phyloP scores from a whole-genome alignment of 345 rosid genomes.

The Dimocarpus longan region DNA sequence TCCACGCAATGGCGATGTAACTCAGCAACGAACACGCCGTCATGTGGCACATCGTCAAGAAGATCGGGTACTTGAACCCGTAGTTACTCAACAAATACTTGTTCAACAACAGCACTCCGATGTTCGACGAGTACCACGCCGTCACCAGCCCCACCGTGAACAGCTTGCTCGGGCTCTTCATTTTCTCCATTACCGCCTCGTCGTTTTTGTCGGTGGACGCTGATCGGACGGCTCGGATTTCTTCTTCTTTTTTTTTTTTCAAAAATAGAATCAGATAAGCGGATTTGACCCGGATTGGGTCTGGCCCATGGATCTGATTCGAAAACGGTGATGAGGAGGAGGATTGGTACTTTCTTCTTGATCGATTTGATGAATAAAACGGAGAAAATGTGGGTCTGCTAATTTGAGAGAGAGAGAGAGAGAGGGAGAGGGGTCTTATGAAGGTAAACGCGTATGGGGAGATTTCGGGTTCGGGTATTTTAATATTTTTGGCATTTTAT shows the following conservation, averaged over 20 bases:
- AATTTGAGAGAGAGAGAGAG: neutral
- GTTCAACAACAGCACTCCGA: slow-evolving; percentile 89
- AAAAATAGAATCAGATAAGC: neutral
- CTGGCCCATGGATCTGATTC: slow-evolving; percentile 29
- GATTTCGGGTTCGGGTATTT: neutral
- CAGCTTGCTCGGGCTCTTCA: slow-evolving; percentile 54
- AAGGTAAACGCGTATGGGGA: slow-evolving; percentile 22
- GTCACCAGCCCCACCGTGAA: slow-evolving; percentile 88
- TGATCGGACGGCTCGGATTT: slow-evolving; percentile 19
- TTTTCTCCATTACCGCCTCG: slow-evolving; percentile 2
- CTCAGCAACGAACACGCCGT: slow-evolving; percentile 93
- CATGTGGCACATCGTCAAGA: slow-evolving; percentile 99
- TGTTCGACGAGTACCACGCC: slow-evolving; percentile 94
- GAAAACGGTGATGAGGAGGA: neutral
- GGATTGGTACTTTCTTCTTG: neutral
- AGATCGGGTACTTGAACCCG: slow-evolving; percentile 98
- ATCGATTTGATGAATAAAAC: neutral
- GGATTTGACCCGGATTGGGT: neutral
- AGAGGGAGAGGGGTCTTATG: neutral
- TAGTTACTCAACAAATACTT: slow-evolving; percentile 92
- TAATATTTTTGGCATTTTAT: neutral
- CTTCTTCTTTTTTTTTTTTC: neutral
- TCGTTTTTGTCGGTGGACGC: neutral
- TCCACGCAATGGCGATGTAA: slow-evolving; percentile 92
- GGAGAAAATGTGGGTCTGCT: neutral